Conservation (phyloP, 2,329 filamentous ascomycete genomes). For the Stachybotrys chlorohalonatus region DNA sequence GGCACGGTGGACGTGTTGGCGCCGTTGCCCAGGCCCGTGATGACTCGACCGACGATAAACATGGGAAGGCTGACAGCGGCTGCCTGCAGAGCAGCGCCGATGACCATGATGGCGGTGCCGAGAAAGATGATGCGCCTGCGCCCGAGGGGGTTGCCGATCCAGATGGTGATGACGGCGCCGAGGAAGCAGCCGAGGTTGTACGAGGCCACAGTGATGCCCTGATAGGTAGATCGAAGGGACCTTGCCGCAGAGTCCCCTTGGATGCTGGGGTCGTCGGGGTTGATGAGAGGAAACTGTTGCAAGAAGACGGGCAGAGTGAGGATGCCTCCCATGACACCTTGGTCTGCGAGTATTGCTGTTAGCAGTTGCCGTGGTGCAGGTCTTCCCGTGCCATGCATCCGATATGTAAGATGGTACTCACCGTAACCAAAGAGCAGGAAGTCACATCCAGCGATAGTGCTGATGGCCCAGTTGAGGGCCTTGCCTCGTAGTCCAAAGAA, state of each 20-base stretch:
- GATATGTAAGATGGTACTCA: constrained; percentile 13
- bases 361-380: constrained; percentile 12
- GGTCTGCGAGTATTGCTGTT: constrained; percentile 38
- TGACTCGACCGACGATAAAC: constrained; percentile 48
- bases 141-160: constrained; percentile 54
- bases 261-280: constrained; percentile 30
- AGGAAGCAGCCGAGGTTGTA: constrained; percentile 55
- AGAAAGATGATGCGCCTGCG: constrained; percentile 50
- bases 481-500: constrained; percentile 60
- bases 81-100: constrained; percentile 51
- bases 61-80: constrained; percentile 45
- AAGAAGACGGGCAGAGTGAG: constrained; percentile 57
- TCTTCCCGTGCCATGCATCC: neutral
- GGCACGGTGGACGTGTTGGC: constrained; percentile 47
- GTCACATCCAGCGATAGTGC: constrained; percentile 62
- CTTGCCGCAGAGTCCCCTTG: constrained; percentile 15
- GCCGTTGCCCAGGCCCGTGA: constrained; percentile 51
- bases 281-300: constrained; percentile 43
- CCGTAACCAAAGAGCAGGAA: constrained; percentile 55
- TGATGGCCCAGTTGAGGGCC: constrained; percentile 58
- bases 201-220: constrained; percentile 45
- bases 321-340: constrained; percentile 68
- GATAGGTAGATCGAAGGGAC: constrained; percentile 38
- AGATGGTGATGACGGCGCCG: constrained; percentile 56
- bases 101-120: constrained; percentile 45